These are phyloP conservation scores for Melampsora larici-populina DNA, from an alignment of 1,284 basidiomycete species.

Conservation along the genomic window DNA sequence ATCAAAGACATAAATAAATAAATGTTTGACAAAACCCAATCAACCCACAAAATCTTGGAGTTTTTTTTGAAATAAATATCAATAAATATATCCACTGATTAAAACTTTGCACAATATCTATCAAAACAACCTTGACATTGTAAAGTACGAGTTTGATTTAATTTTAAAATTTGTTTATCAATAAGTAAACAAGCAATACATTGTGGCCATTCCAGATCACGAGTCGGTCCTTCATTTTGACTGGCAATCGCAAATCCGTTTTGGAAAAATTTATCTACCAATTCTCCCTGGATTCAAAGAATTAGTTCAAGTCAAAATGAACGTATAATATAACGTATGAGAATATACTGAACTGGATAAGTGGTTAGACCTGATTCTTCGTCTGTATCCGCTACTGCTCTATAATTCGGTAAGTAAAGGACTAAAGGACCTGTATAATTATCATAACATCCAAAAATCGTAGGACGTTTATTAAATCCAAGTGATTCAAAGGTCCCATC, in stretches of 20 bases:
- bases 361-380: neutral
- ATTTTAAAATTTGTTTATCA: slow-evolving; percentile 17
- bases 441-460: slow-evolving; percentile 33
- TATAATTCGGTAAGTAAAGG: slow-evolving; percentile 40
- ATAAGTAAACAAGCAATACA: slow-evolving; percentile 37
- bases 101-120: slow-evolving; percentile 33
- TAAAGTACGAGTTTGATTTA: neutral
- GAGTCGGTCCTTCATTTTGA: slow-evolving; percentile 17
- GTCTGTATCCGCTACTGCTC: slow-evolving; percentile 26
- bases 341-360: neutral
- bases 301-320: neutral
- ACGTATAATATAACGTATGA: neutral
- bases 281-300: slow-evolving; percentile 7
- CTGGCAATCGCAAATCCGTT: slow-evolving; percentile 42
- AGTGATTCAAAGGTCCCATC: slow-evolving; percentile 27
- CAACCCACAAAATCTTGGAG: too few species aligned
- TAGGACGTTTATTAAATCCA: slow-evolving; percentile 32
- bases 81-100: too few species aligned
- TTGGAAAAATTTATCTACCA: slow-evolving; percentile 20
- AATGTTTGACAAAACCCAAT: too few species aligned
- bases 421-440: slow-evolving; percentile 14
- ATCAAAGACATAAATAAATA: too few species aligned
- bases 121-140: slow-evolving; percentile 42
- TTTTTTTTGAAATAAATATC: too few species aligned
- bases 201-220: slow-evolving; percentile 24